Base-by-base conservation (phyloP, 2,329 filamentous ascomycete species). In the Alternaria sp. region DNA sequence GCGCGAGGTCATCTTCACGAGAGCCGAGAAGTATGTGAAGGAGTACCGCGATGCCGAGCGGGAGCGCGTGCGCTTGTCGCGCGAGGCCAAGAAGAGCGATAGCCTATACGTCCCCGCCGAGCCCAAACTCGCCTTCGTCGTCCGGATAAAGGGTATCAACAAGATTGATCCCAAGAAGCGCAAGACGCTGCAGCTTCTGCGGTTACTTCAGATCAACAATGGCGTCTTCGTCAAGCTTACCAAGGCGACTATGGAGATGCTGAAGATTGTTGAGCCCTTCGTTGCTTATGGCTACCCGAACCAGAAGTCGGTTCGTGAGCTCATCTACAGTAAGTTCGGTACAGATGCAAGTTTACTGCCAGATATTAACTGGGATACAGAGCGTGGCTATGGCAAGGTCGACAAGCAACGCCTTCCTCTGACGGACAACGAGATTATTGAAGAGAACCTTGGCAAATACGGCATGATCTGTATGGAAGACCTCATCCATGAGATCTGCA, bases 101-200 rank as follows among this genome's bases (percentile, higher is more conserved):
- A 92, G 89, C 82, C 96, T 95, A 89, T 96, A 96, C 86, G 92
- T 99, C 76, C 91, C 93, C 72, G 94, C 93, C 71, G 94, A 99
- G 89, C 86, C 92, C 82, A 97, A 97, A 87, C 88, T 99, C 81
- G 94, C 95, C 87, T 99, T 99, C 84, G 90, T 99, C 79, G 87
- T 98, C 85, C 95, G 96, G 84, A 99, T 99, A 89, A 99, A 99
- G 93, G 96, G 90, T 97, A 98, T 99, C 94, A 98, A 98, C 93
- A 99, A 99, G 92, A 98, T 99, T 80, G 90, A 96, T 83, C 96
- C 96, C 79, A 98, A 99, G 92, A 96, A 96, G 85, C 94, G 96
- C 89, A 99, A 99, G 91, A 98, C 97, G 82, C 90, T 99, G 79
- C 96, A 99, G 87, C 93, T 99, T 68, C 94, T 99, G 83, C 95